Percentiles rank a stretch among this genome's conserved stretches.
Evolutionary conservation across 2,329 filamentous ascomycete genomes (phyloP).

Genomic region (Onygenales sp.): DNA sequence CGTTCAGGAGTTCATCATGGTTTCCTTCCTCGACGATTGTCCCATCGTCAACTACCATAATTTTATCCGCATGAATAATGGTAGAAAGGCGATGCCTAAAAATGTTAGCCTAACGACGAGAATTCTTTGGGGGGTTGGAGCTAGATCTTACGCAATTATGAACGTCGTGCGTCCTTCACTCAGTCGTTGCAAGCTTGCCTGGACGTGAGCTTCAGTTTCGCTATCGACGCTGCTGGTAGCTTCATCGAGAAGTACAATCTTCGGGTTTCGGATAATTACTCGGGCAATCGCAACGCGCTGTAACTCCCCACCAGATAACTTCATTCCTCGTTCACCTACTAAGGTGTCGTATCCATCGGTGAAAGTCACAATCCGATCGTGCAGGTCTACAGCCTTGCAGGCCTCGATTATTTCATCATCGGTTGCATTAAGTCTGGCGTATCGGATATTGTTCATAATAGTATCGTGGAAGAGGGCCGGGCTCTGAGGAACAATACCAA

Average conservation of each 20-base stretch:
- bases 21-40: slow-evolving; percentile 54
- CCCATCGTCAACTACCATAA: slow-evolving; percentile 56
- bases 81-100: slow-evolving; percentile 56
- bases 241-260: slow-evolving; percentile 41
- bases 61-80: slow-evolving; percentile 58
- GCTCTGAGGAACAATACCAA: slow-evolving; percentile 58
- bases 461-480: slow-evolving; percentile 55
- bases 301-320: slow-evolving; percentile 43
- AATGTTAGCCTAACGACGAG: slow-evolving; percentile 7
- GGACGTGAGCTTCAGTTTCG: slow-evolving; percentile 37
- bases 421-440: slow-evolving; percentile 52
- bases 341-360: slow-evolving; percentile 41
- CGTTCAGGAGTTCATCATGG: slow-evolving; percentile 49
- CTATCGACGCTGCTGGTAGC: slow-evolving; percentile 43
- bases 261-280: slow-evolving; percentile 34
- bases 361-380: slow-evolving; percentile 54
- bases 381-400: slow-evolving; percentile 52
- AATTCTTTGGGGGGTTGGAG: slow-evolving; percentile 20
- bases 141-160: slow-evolving; percentile 40
- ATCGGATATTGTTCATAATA: slow-evolving; percentile 56
- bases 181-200: slow-evolving; percentile 38
- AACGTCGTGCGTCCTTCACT: slow-evolving; percentile 44
- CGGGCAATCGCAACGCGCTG: slow-evolving; percentile 42
- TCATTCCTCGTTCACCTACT: slow-evolving; percentile 42
- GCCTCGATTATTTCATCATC: slow-evolving; percentile 52